Base-by-base conservation (phyloP, 2,329 filamentous ascomycete species). In the Fusarium sp. region DNA sequence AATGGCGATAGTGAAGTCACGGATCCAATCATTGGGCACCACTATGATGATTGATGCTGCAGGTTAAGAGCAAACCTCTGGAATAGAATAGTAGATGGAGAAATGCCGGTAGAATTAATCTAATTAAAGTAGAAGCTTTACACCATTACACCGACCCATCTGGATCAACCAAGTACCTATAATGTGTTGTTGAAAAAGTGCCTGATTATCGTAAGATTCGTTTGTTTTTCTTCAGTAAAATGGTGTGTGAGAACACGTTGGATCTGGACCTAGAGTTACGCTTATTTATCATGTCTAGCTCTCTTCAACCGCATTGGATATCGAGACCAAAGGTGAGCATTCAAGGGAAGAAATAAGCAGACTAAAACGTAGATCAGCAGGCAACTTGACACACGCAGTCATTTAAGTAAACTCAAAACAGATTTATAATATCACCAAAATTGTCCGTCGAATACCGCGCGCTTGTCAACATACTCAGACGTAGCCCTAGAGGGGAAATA, bases 381-480 rank as follows among this genome's bases (percentile, higher is more conserved):
- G 32, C 43, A 62, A n/a, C 20, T 52, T 23, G 23, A n/a, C 43
- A 57, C 33, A 30, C 44, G 39, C 22, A 22, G 41, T 48, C 50
- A 49, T 46, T 22, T 44, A 65, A 49, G 20, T 35, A 52, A 65
- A 49, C n/a, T 35, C 25, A n/a, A n/a, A 39, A 37, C 44, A 51
- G 49, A 52, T 63, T 63, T 30, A 57, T 49, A 49, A 56, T 40
- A 17, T 63, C 15, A 35, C 25, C 25, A 20, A 30, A 15, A 20
- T 11, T 19, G 30, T 33, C 15, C 15, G 30, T 19, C n/a, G 22
- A 19, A 62, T 43, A 19, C 57, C 58, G 58, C 57, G 51, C 63
- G 48, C 57, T 57, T 51, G 44, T 55, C 22, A 27, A 17, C 23
- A 23, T 23, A 30, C 35, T 14, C 35, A 19, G 37, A 23, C 33